Evolutionary conservation across 495 filamentous ascomycete species (phyloP).

Genomic region (Staphylotrichum tortipilum): DNA sequence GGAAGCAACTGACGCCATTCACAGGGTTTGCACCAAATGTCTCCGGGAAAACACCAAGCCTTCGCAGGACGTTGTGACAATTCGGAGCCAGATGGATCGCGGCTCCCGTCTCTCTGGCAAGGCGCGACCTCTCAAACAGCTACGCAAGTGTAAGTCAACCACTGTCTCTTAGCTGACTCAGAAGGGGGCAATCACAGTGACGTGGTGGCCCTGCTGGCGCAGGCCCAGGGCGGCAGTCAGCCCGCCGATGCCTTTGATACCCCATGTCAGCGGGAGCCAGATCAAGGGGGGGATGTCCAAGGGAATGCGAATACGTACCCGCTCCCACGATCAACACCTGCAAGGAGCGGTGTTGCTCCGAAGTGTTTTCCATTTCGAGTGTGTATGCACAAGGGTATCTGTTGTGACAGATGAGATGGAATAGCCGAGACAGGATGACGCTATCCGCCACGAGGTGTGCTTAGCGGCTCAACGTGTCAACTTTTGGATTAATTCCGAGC

Average conservation of each 20-base stretch:
- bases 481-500: no score
- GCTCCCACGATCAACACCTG: constrained; percentile 6
- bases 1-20: constrained; percentile 4
- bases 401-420: no score
- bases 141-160: neutral
- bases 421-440: no score
- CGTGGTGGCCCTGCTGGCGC: constrained; percentile 4
- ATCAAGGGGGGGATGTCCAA: neutral
- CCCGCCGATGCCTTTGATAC: constrained; percentile 1
- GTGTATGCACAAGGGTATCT: no score
- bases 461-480: no score
- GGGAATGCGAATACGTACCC: neutral
- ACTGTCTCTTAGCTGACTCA: no score
- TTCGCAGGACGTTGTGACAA: constrained; percentile 2
- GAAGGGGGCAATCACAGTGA: neutral
- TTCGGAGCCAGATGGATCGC: constrained; percentile 6
- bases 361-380: neutral
- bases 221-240: constrained; percentile 5
- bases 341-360: neutral
- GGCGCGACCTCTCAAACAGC: constrained; percentile 2
- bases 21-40: constrained; percentile 4
- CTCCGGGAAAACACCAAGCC: constrained; percentile 3
- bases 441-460: no score
- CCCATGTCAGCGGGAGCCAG: neutral
- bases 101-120: constrained; percentile 2